A percentile compares a stretch with the other conserved stretches of the same genome.
These are phyloP conservation scores for Cercophora newfieldiana DNA, from an alignment of 495 filamentous ascomycete species.

Conservation along the genomic window DNA sequence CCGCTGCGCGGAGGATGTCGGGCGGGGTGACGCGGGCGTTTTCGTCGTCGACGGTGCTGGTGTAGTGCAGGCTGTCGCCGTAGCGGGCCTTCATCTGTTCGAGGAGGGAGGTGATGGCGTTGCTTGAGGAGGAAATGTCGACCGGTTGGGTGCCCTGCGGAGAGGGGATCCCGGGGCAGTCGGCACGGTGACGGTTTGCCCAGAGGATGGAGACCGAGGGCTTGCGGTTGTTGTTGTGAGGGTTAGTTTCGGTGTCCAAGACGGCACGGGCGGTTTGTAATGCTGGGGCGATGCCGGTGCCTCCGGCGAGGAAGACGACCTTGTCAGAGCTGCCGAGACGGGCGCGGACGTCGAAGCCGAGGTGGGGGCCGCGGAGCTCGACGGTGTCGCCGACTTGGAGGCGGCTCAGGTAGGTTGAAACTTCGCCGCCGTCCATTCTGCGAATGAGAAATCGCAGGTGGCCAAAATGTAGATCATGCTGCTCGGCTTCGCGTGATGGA, in stretches of 20 bases:
- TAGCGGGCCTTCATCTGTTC: slow-evolving; percentile 57
- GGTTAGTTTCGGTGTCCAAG: slow-evolving; percentile 44
- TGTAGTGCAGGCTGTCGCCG: slow-evolving; percentile 56
- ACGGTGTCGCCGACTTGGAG: slow-evolving; percentile 61
- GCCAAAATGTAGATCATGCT: slow-evolving; percentile 48
- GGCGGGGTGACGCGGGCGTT: slow-evolving; percentile 53
- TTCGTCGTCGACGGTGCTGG: slow-evolving; percentile 81
- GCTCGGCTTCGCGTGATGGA: slow-evolving; percentile 50
- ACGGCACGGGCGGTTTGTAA: slow-evolving; percentile 72
- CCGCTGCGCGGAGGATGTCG: slow-evolving; percentile 9
- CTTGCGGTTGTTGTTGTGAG: slow-evolving; percentile 52
- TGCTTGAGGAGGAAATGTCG: not conserved
- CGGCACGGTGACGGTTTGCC: slow-evolving; percentile 46
- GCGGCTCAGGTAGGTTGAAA: slow-evolving; percentile 67
- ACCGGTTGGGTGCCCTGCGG: not conserved
- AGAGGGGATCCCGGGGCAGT: slow-evolving; percentile 16
- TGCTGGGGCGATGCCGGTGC: slow-evolving; percentile 91
- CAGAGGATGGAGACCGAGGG: slow-evolving; percentile 37
- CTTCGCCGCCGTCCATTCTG: slow-evolving; percentile 45
- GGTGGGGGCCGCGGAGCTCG: slow-evolving; percentile 74
- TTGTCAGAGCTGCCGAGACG: slow-evolving; percentile 38
- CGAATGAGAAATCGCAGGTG: slow-evolving; percentile 53
- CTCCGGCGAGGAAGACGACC: slow-evolving; percentile 85
- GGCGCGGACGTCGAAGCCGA: slow-evolving; percentile 63
- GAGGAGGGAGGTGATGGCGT: slow-evolving; percentile 59